Evolutionary conservation across 1,284 basidiomycete species (phyloP), one percentile per base, ranked within the genome.

Genomic region (Athelia sp.): DNA sequence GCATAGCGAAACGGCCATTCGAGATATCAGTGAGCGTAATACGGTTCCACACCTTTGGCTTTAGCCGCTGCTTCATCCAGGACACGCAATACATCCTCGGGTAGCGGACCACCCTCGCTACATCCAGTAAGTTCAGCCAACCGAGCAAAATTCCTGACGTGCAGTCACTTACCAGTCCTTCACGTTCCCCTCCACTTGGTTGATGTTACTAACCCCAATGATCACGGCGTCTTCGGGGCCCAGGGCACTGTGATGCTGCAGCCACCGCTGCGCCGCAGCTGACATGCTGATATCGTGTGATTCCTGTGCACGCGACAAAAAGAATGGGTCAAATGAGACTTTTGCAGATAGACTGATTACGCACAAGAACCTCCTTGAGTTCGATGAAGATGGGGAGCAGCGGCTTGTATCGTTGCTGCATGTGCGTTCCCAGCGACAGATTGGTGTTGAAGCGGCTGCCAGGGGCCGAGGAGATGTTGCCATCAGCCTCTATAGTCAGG

Each of bases 221-320:
- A 68, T 53, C 40, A 68, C 53, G 32, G 56, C 55, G 43, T 67
- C 65, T 1, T 56, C 57, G 17, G 58, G 51, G 13, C 57, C 52
- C 43, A 68, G 50, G 15, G 55, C 45, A 29, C 62, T 64, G 48
- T 68, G 66, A 49, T 68, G 65, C n/a, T 56, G 56, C 19, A 67
- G 47, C 66, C 66, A 68, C 6, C 66, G 57, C 1, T 65, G 51
- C 3, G 65, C 63, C 1, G 54, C 53, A 15, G 34, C 21, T 34
- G 53, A 46, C 13, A 57, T 35, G 11, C 3, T 50, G 4, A 57
- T 18, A 1, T 46, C 51, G 48, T 54, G 52, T n/a, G 29, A n/a
- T 13, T 53, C 52, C 56, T 58, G 13, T 19, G 46, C 36, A n/a
- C 9, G 9, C 45, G 19, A 36, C n/a, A 35, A n/a, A 35, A 21